Base-by-base conservation (phyloP, 73 alveolate species). In the Strombidium stylifer region DNA sequence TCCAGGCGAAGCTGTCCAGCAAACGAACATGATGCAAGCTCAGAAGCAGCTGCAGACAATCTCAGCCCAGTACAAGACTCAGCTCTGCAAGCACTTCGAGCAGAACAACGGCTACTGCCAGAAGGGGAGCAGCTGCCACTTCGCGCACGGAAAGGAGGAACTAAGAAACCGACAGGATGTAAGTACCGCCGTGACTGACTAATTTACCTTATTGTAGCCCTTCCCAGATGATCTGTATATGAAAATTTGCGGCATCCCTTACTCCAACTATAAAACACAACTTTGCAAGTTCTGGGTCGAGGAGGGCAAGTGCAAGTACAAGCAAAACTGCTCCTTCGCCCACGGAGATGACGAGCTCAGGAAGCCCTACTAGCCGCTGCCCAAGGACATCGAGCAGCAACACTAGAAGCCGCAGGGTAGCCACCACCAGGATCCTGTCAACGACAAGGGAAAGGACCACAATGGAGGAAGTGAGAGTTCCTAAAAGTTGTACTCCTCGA, bases 291-390 rank as follows among this genome's bases (percentile, higher is more conserved):
- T 49, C 48, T 83, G 40, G 53, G 89, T 66, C 68, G 45, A 65
- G 69, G 76, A 68, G 32, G 90, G 89, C 26, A 61, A 65, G 2
- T 87, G 96, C 65, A 82, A 81, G 56, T 87, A 75, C 60, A 92
- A 93, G 0, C 54, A 60, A 15, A 73, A 78, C 39, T 87, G 96
- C 60, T 74, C 96, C 2, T 87, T 59, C 58, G 96, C 96, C 20
- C 96, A 85, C 58, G 97, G 97, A 20, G 92, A 70, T 40, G 80
- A 72, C 32, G 94, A 89, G 25, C 60, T 89, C 31, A 70, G 92
- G 48, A 78, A 68, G n/a, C 68, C 69, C 28, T 51, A 50, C 16
- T 55, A 52, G 58, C 16, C 23, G 42, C 36, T 60, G 39, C 69
- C 74, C n/a, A n/a, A n/a, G n/a, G n/a, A n/a, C n/a, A n/a, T n/a